Base-by-base conservation (phyloP, 2,329 filamentous ascomycete genomes). In the Mycosphaerella arachidis region DNA sequence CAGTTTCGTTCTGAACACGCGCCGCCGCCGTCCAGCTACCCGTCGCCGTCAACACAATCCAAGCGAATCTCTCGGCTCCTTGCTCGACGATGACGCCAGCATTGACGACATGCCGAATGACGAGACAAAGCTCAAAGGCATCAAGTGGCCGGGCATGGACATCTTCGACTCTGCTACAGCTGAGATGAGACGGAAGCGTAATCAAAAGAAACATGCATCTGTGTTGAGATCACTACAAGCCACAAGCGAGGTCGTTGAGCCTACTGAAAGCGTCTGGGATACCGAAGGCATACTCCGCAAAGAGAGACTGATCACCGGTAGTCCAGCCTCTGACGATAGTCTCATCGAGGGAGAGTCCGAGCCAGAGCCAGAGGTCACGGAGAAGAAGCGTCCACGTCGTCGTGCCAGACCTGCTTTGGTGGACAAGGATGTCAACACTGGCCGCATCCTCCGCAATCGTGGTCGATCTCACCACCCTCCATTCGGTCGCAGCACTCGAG, bases 91-190 rank as follows among this genome's bases (percentile, higher is more conserved):
- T 70, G 70, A 71, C 68, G 65, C 72, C 64, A 71, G 72, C 1
- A 57, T 62, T 13, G 68, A 74, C n/a, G 66, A 65, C 6, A 20
- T 58, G 6, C 63, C 58, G 31, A 66, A 65, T 29, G 67, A 75
- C 46, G 75, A 71, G 53, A 78, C 73, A 60, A 83, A 79, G 68
- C 79, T 92, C 56, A 92, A 92, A 72, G 89, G 89, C 1, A 78
- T 87, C n/a, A 78, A 85, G 51, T 91, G 86, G 81, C 86, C 87
- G 2, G 90, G 90, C 18, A 92, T 92, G 89, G 83, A 84, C 56
- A 81, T 91, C n/a, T 92, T 92, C 71, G 90, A 93, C 73, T 86
- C 90, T 56, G 90, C 90, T 4, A 89, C 87, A 4, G 82, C 86
- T 16, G 84, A 88, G 62, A 88, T 89, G 81, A 87, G 85, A 67